Evolutionary conservation across 2,329 filamentous ascomycete species (phyloP).

Genomic region (Hirsutella rhossiliensis): DNA sequence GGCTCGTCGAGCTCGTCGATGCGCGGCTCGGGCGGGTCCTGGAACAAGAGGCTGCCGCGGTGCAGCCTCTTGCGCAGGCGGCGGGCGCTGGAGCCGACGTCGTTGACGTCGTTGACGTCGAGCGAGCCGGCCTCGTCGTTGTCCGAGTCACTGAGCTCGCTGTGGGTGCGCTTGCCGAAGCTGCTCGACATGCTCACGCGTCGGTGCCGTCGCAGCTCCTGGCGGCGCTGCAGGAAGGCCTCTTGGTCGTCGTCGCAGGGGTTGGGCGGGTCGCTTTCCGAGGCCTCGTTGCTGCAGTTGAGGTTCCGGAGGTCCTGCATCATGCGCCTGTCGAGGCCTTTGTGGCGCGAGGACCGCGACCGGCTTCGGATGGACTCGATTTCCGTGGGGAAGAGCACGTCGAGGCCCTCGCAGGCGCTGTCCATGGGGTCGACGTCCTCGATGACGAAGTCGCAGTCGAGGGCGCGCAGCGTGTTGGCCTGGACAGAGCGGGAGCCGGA

Average conservation of each 20-base stretch:
- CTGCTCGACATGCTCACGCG: slow-evolving; percentile 40
- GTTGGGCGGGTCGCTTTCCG: slow-evolving; percentile 21
- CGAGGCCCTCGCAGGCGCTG: slow-evolving; percentile 28
- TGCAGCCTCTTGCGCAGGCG: slow-evolving; percentile 34
- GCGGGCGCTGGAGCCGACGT: slow-evolving; percentile 34
- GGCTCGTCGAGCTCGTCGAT: slow-evolving; percentile 44
- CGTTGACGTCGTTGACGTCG: slow-evolving; percentile 28
- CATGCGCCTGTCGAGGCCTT: slow-evolving; percentile 28
- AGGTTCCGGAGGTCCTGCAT: slow-evolving; percentile 32
- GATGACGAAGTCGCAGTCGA: slow-evolving; percentile 23
- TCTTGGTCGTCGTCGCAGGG: slow-evolving; percentile 23
- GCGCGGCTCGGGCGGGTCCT: slow-evolving; percentile 34
- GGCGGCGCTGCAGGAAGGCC: slow-evolving; percentile 26
- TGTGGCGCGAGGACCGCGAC: slow-evolving; percentile 15
- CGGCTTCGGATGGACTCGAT: slow-evolving; percentile 33
- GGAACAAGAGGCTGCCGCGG: slow-evolving; percentile 33
- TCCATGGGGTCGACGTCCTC: slow-evolving; percentile 37
- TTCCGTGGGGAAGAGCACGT: slow-evolving; percentile 29
- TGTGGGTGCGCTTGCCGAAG: slow-evolving; percentile 41
- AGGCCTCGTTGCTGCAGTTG: slow-evolving; percentile 27
- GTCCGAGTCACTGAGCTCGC: slow-evolving; percentile 40
- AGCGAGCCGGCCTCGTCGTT: slow-evolving; percentile 24
- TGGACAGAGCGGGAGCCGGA: background rate
- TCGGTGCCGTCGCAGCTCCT: slow-evolving; percentile 29
- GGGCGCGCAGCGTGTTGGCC: slow-evolving; percentile 2